phyloP scores from a whole-genome alignment of 805 yeast genomes.

The Barnettozyma wickerhamii region DNA sequence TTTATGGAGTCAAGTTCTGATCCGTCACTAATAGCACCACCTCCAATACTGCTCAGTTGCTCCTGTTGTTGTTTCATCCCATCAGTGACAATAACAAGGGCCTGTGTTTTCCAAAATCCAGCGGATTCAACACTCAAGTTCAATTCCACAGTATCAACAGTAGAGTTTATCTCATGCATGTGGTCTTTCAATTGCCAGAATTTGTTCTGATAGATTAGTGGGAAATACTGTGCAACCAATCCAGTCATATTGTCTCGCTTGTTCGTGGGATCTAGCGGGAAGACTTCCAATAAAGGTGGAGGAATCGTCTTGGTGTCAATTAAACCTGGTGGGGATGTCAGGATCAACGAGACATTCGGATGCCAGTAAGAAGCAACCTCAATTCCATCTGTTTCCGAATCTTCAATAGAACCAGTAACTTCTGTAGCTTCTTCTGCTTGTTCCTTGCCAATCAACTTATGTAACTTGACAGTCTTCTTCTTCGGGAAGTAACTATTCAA shows the following conservation, averaged over 20 bases:
- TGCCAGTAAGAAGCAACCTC: constrained; percentile 31
- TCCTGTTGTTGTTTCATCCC: constrained; percentile 29
- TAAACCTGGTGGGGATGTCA: constrained; percentile 22
- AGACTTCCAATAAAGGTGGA: constrained; percentile 20
- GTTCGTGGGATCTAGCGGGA: constrained; percentile 25
- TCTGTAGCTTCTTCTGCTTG: constrained; percentile 10
- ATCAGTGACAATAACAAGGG: constrained; percentile 24
- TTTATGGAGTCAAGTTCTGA: constrained; percentile 34
- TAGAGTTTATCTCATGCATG: constrained; percentile 29
- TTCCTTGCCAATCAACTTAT: constrained; percentile 26
- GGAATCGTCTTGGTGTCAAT: constrained; percentile 21
- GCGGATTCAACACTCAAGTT: constrained; percentile 27
- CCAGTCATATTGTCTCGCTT: constrained; percentile 29
- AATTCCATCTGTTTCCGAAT: constrained; percentile 10
- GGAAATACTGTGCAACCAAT: constrained; percentile 32
- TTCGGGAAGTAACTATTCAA: constrained; percentile 28
- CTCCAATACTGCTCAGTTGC: constrained; percentile 17
- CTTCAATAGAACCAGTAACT: no score
- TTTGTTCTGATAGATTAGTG: constrained; percentile 32
- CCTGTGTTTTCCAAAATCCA: constrained; percentile 29
- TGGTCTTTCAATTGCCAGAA: constrained; percentile 37
- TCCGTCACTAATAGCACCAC: constrained; percentile 23
- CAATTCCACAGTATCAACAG: constrained; percentile 22
- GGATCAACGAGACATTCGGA: constrained; percentile 31
- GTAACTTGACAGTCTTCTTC: constrained; percentile 26